A percentile compares a stretch with the other conserved stretches of the same genome.
phyloP scores from a whole-genome alignment of 169 alveolate species.

The Fabrea salina region DNA sequence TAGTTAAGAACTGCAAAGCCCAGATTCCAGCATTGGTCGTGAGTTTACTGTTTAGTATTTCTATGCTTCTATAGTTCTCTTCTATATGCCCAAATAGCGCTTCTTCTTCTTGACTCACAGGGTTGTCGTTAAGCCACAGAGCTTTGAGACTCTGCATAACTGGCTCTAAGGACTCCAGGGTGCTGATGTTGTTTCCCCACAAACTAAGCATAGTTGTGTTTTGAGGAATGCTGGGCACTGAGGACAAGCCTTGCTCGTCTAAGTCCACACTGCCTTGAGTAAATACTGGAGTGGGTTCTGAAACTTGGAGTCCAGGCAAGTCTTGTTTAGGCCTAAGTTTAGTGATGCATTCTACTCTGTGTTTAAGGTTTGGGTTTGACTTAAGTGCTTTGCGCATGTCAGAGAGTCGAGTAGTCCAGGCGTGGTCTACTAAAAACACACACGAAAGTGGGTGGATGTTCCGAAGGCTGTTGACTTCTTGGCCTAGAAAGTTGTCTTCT shows the following conservation, averaged over 20 bases:
- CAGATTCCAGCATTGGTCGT: constrained; percentile 71
- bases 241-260: constrained; percentile 44
- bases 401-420: constrained; percentile 74
- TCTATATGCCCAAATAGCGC: constrained; percentile 52
- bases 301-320: constrained; percentile 36
- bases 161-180: constrained; percentile 50
- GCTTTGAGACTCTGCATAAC: constrained; percentile 52
- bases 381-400: constrained; percentile 55
- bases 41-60: constrained; percentile 69
- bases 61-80: constrained; percentile 60
- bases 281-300: not conserved
- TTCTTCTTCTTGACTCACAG: constrained; percentile 63
- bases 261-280: constrained; percentile 36
- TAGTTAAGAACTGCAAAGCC: constrained; percentile 51
- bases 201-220: not conserved
- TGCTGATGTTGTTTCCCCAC: constrained; percentile 41
- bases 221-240: not conserved
- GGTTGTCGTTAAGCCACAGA: constrained; percentile 74
- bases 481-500: not conserved
- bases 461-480: constrained; percentile 9
- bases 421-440: constrained; percentile 79
- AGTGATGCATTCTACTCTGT: constrained; percentile 55
- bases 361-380: constrained; percentile 42
- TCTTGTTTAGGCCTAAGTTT: constrained; percentile 60
- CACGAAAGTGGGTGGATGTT: constrained; percentile 44